Base-by-base conservation (phyloP, 306 rosid genomes). In the Pterocarpus santalinus region DNA sequence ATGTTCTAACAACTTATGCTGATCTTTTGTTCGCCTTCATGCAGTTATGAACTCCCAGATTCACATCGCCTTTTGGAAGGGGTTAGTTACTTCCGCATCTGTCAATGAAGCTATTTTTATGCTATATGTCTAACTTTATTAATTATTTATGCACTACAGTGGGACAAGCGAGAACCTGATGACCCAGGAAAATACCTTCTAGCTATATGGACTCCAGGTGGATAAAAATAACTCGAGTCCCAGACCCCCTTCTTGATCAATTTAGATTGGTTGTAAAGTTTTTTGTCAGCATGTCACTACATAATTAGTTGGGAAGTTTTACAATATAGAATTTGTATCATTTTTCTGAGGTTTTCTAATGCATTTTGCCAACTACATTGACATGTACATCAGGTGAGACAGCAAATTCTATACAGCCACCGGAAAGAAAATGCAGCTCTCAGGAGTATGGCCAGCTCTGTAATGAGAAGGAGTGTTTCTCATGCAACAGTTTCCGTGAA, bases 141-240 rank as follows among this genome's bases (percentile, higher is more conserved):
- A 79, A 36, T 51, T 80, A n/a, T 71, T 84, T 70, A 73, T 75
- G 36, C 84, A 84, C 82, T 88, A 65, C 89, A 88, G 84, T 58
- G 91, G 90, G 92, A 94, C 35, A 82, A 15, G 83, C 90, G 97
- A 78, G 98, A 94, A 88, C 87, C 90, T 34, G 98, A 94, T 85
- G 98, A 94, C 82, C 98, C 98, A 17, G 87, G 93, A 85, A 83
- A 67, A 49, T 94, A 94, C 91, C 93, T 94, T 58, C 88, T 94
- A 68, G 97, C 98, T 52, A 92, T 94, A 80, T 94, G 98, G 98
- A 88, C 97, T 65, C 98, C 98, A 87, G 98, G 98, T 90, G 80
- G 62, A 78, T 47, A 68, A 80, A 77, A 11, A 53, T 10, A 55
- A 32, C 41, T 38, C 7, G 17, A 53, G 36, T 65, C 47, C 9